phyloP scores from a whole-genome alignment of 2,329 filamentous ascomycete species.

The Arthroderma sp. region DNA sequence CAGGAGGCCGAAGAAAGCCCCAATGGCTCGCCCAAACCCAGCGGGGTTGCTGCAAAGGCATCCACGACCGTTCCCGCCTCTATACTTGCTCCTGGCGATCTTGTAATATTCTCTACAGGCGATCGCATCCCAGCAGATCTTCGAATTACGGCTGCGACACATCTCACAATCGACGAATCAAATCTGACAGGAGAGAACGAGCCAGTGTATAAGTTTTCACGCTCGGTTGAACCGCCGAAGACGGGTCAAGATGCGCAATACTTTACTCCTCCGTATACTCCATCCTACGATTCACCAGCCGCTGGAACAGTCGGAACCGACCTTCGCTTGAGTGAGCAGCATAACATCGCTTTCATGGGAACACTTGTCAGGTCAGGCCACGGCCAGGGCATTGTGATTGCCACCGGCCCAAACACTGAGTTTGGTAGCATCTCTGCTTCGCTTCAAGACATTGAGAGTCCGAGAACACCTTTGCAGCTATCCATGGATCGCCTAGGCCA shows the following conservation, averaged over 20 bases:
- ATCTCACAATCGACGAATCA: slow-evolving; percentile 89
- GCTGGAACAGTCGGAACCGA: slow-evolving; percentile 49
- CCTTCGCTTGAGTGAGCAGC: slow-evolving; percentile 57
- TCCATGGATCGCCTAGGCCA: slow-evolving; percentile 97
- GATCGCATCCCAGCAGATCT: slow-evolving; percentile 95
- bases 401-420: slow-evolving; percentile 83
- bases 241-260: slow-evolving; percentile 23
- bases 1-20: slow-evolving; percentile 38
- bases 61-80: slow-evolving; percentile 77
- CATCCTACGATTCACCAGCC: slow-evolving; percentile 46
- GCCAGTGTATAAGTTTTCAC: slow-evolving; percentile 65
- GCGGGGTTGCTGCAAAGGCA: slow-evolving; percentile 54
- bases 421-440: slow-evolving; percentile 95
- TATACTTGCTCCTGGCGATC: slow-evolving; percentile 79
- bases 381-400: slow-evolving; percentile 93
- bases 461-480: slow-evolving; percentile 80
- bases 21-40: slow-evolving; percentile 31
- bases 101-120: slow-evolving; percentile 88
- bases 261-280: slow-evolving; percentile 35
- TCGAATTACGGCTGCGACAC: slow-evolving; percentile 77
- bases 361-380: slow-evolving; percentile 90
- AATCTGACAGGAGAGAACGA: slow-evolving; percentile 96
- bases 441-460: slow-evolving; percentile 87
- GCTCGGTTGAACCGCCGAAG: slow-evolving; percentile 37
- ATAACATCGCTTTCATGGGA: slow-evolving; percentile 97